A percentile compares a stretch with the other conserved stretches of the same genome.
phyloP scores from a whole-genome alignment of 768 basidiomycete genomes.

The Suillus brevipes region DNA sequence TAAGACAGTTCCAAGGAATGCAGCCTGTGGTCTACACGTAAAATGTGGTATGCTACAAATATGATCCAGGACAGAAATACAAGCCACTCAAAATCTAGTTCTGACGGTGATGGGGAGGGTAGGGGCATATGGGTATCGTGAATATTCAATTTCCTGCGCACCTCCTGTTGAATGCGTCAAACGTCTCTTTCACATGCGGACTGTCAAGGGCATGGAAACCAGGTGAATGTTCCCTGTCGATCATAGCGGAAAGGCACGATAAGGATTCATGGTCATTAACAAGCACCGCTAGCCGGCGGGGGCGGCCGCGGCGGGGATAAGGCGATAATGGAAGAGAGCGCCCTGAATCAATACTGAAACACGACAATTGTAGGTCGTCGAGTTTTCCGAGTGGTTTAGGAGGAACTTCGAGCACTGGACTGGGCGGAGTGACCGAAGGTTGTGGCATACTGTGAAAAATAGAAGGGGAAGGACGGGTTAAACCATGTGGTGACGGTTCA shows the following conservation, averaged over 20 bases:
- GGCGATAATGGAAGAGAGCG: neutral
- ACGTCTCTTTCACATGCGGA: constrained; percentile 28
- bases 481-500: constrained; percentile 10
- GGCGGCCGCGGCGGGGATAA: constrained; percentile 29
- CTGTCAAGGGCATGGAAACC: constrained; percentile 29
- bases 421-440: constrained; percentile 36
- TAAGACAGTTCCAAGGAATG: neutral
- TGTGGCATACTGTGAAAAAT: constrained; percentile 30
- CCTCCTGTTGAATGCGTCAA: constrained; percentile 12
- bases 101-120: neutral
- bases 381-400: neutral
- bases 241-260: constrained; percentile 37
- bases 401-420: constrained; percentile 20
- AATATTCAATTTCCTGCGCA: neutral
- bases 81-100: neutral
- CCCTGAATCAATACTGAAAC: neutral
- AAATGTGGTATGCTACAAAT: neutral
- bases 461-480: constrained; percentile 33
- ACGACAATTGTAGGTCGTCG: neutral
- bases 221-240: constrained; percentile 28
- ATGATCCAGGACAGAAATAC: neutral
- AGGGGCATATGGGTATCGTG: neutral
- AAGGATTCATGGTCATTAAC: constrained; percentile 40
- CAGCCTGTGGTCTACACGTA: neutral
- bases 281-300: constrained; percentile 39